A percentile compares a stretch with the other conserved stretches of the same genome.
Conservation (phyloP, 2,329 filamentous ascomycete genomes). For the Mariannaea sp. region DNA sequence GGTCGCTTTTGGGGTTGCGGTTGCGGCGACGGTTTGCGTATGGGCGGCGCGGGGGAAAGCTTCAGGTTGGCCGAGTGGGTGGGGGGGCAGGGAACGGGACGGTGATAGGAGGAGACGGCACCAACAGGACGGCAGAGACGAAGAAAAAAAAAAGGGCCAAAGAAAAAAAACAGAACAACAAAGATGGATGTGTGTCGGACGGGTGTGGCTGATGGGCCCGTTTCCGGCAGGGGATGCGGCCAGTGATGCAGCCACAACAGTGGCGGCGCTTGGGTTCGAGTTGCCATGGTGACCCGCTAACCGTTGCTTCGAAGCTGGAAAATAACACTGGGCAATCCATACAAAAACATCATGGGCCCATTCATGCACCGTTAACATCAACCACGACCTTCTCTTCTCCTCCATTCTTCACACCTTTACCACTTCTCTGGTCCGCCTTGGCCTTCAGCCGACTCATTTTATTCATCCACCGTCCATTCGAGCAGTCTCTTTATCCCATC, state of each 20-base stretch:
- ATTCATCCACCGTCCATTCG: constrained; percentile 16
- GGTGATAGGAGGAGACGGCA: constrained; percentile 5
- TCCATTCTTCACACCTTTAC: constrained; percentile 21
- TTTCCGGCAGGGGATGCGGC: not conserved
- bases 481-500: constrained; percentile 19
- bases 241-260: not conserved
- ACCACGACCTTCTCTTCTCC: constrained; percentile 32
- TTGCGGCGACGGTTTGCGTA: constrained; percentile 4
- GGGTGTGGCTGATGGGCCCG: constrained; percentile 8
- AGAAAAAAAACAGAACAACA: no score
- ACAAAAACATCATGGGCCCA: constrained; percentile 43
- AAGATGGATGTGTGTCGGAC: not conserved
- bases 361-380: constrained; percentile 27
- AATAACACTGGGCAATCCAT: constrained; percentile 38
- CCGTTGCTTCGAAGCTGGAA: constrained; percentile 23
- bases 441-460: constrained; percentile 5
- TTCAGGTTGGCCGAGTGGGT: no score
- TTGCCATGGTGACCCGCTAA: no score
- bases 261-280: not conserved
- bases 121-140: not conserved
- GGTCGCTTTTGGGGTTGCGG: constrained; percentile 12
- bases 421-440: constrained; percentile 26
- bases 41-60: not conserved
- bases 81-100: not conserved
- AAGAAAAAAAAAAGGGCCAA: not conserved